Evolutionary conservation across 2,329 filamentous ascomycete species (phyloP).

Genomic region (Alternaria angustiovoidea): DNA sequence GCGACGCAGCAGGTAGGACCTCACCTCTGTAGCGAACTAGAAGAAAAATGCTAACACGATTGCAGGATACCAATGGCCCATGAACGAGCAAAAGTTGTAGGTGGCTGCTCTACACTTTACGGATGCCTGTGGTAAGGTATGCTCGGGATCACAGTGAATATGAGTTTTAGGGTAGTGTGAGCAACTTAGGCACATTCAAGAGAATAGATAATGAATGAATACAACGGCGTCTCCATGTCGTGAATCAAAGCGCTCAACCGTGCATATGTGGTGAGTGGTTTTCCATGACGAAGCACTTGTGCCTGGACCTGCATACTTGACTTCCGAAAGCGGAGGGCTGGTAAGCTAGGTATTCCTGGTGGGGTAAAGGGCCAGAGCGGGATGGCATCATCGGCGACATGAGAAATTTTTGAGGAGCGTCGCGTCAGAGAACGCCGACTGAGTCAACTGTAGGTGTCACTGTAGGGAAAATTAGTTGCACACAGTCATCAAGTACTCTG

Average conservation of each 20-base stretch:
- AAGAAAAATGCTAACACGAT: constrained; percentile 24
- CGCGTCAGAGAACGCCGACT: constrained; percentile 18
- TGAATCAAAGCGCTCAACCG: neutral
- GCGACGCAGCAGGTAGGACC: constrained; percentile 78
- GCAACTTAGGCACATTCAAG: constrained; percentile 9
- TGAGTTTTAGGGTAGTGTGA: constrained; percentile 15
- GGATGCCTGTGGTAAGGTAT: constrained; percentile 26
- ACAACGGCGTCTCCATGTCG: constrained; percentile 17
- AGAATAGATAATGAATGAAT: constrained; percentile 32
- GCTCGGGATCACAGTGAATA: constrained; percentile 20
- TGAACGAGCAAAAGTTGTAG: constrained; percentile 50
- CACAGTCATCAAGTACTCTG: constrained; percentile 14
- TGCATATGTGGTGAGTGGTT: constrained; percentile 3
- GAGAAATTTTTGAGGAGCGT: constrained; percentile 38
- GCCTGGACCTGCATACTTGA: neutral
- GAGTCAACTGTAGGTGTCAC: constrained; percentile 25
- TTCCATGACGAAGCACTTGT: neutral
- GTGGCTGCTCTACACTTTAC: constrained; percentile 16
- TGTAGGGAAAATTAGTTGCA: constrained; percentile 11
- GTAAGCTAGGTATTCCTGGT: constrained; percentile 14
- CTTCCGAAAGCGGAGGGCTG: constrained; percentile 18
- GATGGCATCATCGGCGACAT: constrained; percentile 47
- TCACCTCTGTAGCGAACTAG: constrained; percentile 18
- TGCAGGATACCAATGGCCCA: constrained; percentile 52
- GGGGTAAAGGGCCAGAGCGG: constrained; percentile 29